phyloP scores from a whole-genome alignment of 1,284 basidiomycete species.

The Pseudozyma sp. region DNA sequence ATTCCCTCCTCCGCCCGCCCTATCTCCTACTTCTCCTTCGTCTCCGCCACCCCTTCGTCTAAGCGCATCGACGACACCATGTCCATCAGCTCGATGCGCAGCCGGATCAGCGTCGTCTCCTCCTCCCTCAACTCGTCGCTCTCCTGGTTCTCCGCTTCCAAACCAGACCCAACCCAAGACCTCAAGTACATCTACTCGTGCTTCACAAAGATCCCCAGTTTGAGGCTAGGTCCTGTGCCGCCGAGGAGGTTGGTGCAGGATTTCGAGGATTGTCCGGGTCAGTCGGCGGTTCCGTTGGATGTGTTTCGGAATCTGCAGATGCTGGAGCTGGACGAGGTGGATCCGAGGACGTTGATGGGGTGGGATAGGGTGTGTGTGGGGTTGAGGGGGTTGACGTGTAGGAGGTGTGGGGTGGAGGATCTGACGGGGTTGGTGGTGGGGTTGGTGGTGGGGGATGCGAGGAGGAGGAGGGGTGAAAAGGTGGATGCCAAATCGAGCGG shows the following conservation, averaged over 20 bases:
- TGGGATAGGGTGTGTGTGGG: constrained; percentile 83
- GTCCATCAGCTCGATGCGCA: constrained; percentile 80
- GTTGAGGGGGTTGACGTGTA: constrained; percentile 79
- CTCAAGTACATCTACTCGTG: constrained; percentile 86
- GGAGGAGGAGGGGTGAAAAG: constrained; percentile 37
- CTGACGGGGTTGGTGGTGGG: constrained; percentile 82
- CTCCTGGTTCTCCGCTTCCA: constrained; percentile 41
- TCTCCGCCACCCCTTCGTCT: constrained; percentile 23
- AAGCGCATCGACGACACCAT: constrained; percentile 73
- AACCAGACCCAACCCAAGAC: constrained; percentile 74
- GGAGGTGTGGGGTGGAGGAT: constrained; percentile 83
- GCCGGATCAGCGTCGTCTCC: constrained; percentile 81
- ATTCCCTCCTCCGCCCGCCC: constrained; percentile 55
- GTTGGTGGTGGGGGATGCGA: constrained; percentile 79
- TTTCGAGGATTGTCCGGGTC: constrained; percentile 77
- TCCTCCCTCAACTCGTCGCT: constrained; percentile 71
- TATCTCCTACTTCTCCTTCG: constrained; percentile 73
- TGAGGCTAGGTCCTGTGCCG: constrained; percentile 72
- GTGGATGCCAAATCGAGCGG: constrained; percentile 10
- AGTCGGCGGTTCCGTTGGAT: constrained; percentile 82
- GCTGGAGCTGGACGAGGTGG: constrained; percentile 81
- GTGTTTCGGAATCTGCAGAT: constrained; percentile 83
- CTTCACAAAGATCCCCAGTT: constrained; percentile 85
- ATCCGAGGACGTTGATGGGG: constrained; percentile 83
- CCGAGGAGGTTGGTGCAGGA: constrained; percentile 76